Base-by-base conservation (phyloP, 305 asterid genomes). In the Lippia alba region DNA sequence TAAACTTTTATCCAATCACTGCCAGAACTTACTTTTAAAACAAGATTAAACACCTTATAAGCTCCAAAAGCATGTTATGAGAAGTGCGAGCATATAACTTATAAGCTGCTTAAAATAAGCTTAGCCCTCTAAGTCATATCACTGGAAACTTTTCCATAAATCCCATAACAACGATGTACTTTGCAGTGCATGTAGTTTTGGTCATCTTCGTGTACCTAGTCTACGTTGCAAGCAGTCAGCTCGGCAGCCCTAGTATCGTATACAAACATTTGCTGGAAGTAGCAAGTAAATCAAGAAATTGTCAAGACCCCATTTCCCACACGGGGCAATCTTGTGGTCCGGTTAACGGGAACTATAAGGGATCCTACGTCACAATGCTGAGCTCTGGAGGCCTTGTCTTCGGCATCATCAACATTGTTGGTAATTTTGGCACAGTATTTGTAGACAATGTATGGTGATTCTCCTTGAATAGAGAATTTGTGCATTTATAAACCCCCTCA, bases 401-500 rank as follows among this genome's bases (percentile, higher is more conserved):
- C 19, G 97, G 98, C 60, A 92, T 90, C 46, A 92, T 90, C 89
- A 92, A 92, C 85, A 90, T 92, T 54, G 87, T 87, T 61, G 98
- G 98, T 60, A 90, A 90, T 79, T 92, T 92, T 17, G 98, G 98
- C 2, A 90, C 98, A 56, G 96, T 92, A 70, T 90, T 90, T 20
- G 98, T 90, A 8, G 98, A 92, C 66, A 92, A 90, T 66, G 98
- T 92, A 83, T 56, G 94, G 73, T 36, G 20, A 20, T 64, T 50
- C 41, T 14, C 56, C 15, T 18, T 61, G 24, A 41, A 3, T 15
- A 51, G 5, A 19, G 30, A 53, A 15, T 19, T 45, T 49, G 32
- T 8, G 18, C 18, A 56, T 45, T 53, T 24, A 24, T 24, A 24
- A 24, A 24, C 30, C 1, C 30, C 30, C 30, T 50, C 8, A 39